These are phyloP conservation scores for Backusella parvicylindrica DNA, from an alignment of 192 early-diverging fungal species.

Conservation along the genomic window DNA sequence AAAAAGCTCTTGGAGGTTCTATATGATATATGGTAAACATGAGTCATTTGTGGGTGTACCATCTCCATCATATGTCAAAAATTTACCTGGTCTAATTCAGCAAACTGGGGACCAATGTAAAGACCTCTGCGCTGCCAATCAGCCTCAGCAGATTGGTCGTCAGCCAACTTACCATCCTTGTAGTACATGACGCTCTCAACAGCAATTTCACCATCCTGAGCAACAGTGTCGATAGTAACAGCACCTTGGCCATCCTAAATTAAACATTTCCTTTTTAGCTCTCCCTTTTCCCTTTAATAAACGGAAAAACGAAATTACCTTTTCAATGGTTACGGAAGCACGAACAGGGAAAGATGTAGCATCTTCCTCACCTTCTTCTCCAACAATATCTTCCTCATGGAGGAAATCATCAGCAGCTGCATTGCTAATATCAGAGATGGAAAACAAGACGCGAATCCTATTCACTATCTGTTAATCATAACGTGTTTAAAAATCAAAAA, in stretches of 20 bases:
- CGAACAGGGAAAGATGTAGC: conserved; percentile 67
- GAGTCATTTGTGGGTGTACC: neutral
- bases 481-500: neutral
- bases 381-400: conserved; percentile 51
- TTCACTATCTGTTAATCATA: neutral
- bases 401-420: conserved; percentile 64
- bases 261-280: neutral
- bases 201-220: conserved; percentile 82
- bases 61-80: neutral
- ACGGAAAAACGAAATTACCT: conserved; percentile 31
- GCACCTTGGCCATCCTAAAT: conserved; percentile 63
- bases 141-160: conserved; percentile 64
- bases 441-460: conserved; percentile 84
- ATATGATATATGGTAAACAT: neutral
- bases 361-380: conserved; percentile 58
- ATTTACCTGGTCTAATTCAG: conserved; percentile 77
- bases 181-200: conserved; percentile 79
- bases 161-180: conserved; percentile 60
- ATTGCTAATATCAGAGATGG: conserved; percentile 82
- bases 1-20: conserved; percentile 64
- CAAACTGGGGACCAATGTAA: conserved; percentile 91
- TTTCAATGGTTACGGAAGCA: conserved; percentile 82
- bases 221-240: conserved; percentile 75
- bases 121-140: conserved; percentile 86
- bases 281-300: neutral